Evolutionary conservation across 768 basidiomycete species (phyloP).

Genomic region (Mrakia blollopis): DNA sequence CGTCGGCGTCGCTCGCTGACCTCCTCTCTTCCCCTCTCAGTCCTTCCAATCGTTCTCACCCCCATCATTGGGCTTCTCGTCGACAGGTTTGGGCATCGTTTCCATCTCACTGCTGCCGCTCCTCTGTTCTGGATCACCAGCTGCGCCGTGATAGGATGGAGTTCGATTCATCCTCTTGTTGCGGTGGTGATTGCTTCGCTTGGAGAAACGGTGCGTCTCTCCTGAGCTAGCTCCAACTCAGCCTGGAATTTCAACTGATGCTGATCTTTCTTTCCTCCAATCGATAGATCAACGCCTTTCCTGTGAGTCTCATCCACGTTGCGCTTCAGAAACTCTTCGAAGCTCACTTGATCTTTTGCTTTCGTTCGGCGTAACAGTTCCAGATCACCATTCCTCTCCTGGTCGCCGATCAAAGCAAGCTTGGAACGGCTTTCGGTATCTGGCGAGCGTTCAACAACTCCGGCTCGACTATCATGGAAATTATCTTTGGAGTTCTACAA

Average conservation of each 20-base stretch:
- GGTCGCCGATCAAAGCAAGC: constrained; percentile 8
- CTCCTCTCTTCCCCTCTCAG: background rate
- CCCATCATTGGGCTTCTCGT: constrained; percentile 23
- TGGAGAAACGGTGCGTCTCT: constrained; percentile 16
- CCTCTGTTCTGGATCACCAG: constrained; percentile 33
- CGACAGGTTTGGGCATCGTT: constrained; percentile 25
- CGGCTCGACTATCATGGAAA: background rate
- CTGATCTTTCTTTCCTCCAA: too few relatives aligned
- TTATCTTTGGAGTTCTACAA: background rate
- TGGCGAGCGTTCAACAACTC: constrained; percentile 29
- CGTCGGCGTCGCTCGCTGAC: background rate
- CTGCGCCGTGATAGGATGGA: constrained; percentile 22
- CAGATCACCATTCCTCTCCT: constrained; percentile 10
- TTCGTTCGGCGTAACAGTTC: background rate
- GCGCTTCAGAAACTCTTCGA: background rate
- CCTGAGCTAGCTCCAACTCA: too few relatives aligned
- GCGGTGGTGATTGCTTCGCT: constrained; percentile 27
- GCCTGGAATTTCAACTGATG: too few relatives aligned
- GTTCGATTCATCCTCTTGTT: constrained; percentile 25
- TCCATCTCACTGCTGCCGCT: constrained; percentile 26
- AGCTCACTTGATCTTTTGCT: background rate
- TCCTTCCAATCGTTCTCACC: constrained; percentile 20
- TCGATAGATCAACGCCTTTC: background rate
- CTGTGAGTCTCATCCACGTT: background rate
- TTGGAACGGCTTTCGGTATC: constrained; percentile 26